Evolutionary conservation across 495 filamentous ascomycete species (phyloP).

Genomic region (Podospora pseudoanserina): DNA sequence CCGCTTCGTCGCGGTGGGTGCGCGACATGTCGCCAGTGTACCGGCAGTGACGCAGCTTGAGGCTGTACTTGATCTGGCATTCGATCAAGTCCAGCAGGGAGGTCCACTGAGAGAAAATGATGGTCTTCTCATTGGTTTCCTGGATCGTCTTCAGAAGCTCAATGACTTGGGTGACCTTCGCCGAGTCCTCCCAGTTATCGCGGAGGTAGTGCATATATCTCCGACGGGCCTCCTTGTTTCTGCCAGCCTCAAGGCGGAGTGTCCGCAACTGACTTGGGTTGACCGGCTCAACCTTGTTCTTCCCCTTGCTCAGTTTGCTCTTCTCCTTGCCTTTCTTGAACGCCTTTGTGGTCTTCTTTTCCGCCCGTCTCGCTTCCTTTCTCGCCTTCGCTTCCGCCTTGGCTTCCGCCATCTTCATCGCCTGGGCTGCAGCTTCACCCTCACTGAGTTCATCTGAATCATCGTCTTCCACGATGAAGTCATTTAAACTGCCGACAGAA

Average conservation of each 20-base stretch:
- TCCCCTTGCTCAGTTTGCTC: conserved; percentile 21
- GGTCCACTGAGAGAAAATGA: conserved; percentile 92
- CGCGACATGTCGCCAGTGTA: conserved; percentile 86
- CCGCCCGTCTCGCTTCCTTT: background rate
- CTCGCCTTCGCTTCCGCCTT: conserved; percentile 3
- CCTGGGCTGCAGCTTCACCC: conserved; percentile 8
- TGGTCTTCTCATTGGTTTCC: conserved; percentile 66
- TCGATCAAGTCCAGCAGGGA: conserved; percentile 89
- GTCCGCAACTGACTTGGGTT: conserved; percentile 27
- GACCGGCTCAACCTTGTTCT: conserved; percentile 23
- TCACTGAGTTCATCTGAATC: conserved; percentile 10
- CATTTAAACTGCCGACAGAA: background rate
- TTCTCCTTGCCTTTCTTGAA: conserved; percentile 29
- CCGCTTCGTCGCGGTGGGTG: conserved; percentile 63
- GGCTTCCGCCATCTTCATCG: conserved; percentile 8
- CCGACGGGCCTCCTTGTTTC: conserved; percentile 58
- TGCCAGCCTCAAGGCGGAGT: conserved; percentile 53
- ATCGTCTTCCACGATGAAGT: conserved; percentile 26
- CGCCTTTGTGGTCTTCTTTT: conserved; percentile 20
- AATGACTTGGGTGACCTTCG: conserved; percentile 73
- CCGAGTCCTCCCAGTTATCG: conserved; percentile 66
- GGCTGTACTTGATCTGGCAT: conserved; percentile 68
- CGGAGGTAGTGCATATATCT: conserved; percentile 63
- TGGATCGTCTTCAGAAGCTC: conserved; percentile 56
- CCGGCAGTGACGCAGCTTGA: conserved; percentile 57